Evolutionary conservation across 768 basidiomycete genomes (phyloP), one percentile per base, ranked within the genome.

Genomic region (Lentinula boryana): DNA sequence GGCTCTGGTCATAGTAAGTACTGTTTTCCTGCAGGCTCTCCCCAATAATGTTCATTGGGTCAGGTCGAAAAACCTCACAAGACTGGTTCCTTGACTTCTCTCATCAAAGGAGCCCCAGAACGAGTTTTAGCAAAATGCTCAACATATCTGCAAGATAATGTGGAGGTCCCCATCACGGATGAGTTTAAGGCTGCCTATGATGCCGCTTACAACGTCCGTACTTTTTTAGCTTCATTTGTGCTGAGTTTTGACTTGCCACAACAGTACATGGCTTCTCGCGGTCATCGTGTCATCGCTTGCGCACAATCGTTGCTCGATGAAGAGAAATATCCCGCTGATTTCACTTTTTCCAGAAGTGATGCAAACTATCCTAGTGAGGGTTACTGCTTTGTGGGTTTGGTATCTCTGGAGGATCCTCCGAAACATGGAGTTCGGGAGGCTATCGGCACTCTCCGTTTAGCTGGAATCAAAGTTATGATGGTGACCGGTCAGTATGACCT

Each of bases 401-500:
- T 87, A 40, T 87, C 86, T 6, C 75, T 88, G 31, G 87, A 87
- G 67, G 87, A 88, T 68, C 86, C 86, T 13, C 86, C 86, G 4
- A 87, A 87, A 65, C 84, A 86, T 63, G 86, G 87, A 31, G 85
- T 88, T 12, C 82, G 87, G 36, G 85, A 88, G 65, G 87, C 86
- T 9, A 86, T 88, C 64, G 86, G 86, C 4, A 86, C 84, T 27
- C 80, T 88, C 56, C 80, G 87, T 60, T 76, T 87, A 7, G 86
- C 87, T 3, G 87, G 87, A 1, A 88, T 88, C 68, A 87, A 86
- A 70, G 85, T 88, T 36, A 87, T 87, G 83, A 88, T 88, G 87
- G 84, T 88, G 5, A 88, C 86, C 23, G 86, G 84, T 82, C 32
- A 56, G 75, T 40, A 31, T 9, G 15, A 5, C 21, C 62, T 32